Evolutionary conservation across 129 eudicot genomes (phyloP).

Genomic region (Mikania micrantha): DNA sequence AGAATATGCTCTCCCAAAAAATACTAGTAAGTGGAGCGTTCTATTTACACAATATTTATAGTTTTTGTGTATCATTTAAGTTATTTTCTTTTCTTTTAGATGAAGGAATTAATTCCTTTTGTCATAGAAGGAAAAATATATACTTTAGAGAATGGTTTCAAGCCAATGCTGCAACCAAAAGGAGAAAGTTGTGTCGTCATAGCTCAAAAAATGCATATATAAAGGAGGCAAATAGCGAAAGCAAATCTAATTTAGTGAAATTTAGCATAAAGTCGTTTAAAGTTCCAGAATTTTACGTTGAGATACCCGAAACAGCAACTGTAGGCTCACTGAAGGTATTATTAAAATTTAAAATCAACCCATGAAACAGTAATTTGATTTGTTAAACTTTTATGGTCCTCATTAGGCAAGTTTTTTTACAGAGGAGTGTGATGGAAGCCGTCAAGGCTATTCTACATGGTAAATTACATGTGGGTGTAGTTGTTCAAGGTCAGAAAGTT

Average conservation of each 20-base stretch:
- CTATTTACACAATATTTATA: neutral
- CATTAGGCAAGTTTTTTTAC: neutral
- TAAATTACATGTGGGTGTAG: conserved; percentile 80
- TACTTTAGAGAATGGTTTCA: conserved; percentile 47
- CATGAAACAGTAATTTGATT: neutral
- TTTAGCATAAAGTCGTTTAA: conserved; percentile 84
- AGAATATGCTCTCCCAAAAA: conserved; percentile 37
- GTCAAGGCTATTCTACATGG: conserved; percentile 68
- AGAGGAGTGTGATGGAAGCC: conserved; percentile 89
- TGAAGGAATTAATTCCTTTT: conserved; percentile 48
- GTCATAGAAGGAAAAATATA: conserved; percentile 50
- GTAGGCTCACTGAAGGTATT: conserved; percentile 92
- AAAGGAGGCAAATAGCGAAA: conserved; percentile 34
- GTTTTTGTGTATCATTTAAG: neutral
- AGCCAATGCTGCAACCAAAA: conserved; percentile 49
- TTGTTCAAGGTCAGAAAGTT: conserved; percentile 81
- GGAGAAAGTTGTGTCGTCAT: conserved; percentile 49
- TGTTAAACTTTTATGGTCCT: neutral
- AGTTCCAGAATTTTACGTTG: conserved; percentile 90
- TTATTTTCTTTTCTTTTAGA: conserved; percentile 27
- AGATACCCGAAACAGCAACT: conserved; percentile 89
- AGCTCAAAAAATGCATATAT: conserved; percentile 36
- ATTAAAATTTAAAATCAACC: neutral
- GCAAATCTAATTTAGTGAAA: conserved; percentile 49
- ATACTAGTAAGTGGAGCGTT: conserved; percentile 42